Evolutionary conservation across 2,329 filamentous ascomycete genomes (phyloP), one percentile per base, ranked within the genome.

Genomic region (Colletotrichum sp.): DNA sequence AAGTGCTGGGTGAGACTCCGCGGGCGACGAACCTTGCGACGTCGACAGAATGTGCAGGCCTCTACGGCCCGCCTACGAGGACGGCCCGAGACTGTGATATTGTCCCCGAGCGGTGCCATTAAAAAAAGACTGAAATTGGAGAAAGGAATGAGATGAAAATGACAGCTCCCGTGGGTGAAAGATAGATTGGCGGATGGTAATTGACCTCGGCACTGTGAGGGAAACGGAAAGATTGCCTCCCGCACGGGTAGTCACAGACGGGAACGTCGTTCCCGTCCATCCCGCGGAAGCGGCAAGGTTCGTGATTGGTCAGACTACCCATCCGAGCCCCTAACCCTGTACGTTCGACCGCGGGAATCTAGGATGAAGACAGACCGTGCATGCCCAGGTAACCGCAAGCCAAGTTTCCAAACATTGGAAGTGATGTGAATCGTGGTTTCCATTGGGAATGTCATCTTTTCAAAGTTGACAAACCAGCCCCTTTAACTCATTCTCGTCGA

Each of bases 21-120:
- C n/a, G 43, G 43, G 5, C 59, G 70, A 77, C 79, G 75, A 57
- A 82, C 82, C 78, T 83, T 83, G 76, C 82, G 78, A 64, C 76
- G 76, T 30, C 82, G 82, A 59, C 82, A 83, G 65, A 83, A 83
- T 5, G 77, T 77, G 61, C 82, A 83, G 5, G 82, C 82, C 65
- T 82, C 80, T 4, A 77, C 75, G n/a, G 82, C 81, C 28, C 82
- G 78, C 30, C 80, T 76, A 26, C 80, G 81, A 60, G 78, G 73
- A 24, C 80, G 80, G 16, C 75, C 67, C 43, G 67, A 32, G n/a
- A 59, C 72, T 21, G 67, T 71, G 21, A 21, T 34, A 9, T 30
- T 39, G 28, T 66, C 60, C 48, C 60, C n/a, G 43, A 18, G 65
- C 52, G 60, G 52, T 36, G 48, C 67, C 72, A 74, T 74, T 15